Evolutionary conservation across 2,329 filamentous ascomycete species (phyloP).

Genomic region (Dactylellina sp.): DNA sequence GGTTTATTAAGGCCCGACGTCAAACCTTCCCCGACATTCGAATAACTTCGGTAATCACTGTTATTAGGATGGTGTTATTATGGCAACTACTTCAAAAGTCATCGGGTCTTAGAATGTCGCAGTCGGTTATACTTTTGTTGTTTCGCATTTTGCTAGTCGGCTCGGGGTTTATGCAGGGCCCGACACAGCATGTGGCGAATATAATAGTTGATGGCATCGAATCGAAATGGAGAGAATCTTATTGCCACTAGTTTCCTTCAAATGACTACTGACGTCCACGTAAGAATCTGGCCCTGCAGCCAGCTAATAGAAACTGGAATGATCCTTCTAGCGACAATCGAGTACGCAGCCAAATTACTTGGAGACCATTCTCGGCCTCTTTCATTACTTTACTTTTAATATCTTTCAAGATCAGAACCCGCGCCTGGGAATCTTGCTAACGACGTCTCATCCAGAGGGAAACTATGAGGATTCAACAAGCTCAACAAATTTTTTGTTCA

Average conservation of each 20-base stretch:
- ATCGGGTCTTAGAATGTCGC: neutral
- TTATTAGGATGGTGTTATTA: neutral
- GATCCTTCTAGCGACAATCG: too few relatives aligned
- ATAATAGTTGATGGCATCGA: neutral
- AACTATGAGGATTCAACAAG: too few relatives aligned
- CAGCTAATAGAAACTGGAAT: too few relatives aligned
- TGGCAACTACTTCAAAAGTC: neutral
- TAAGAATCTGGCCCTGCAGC: neutral
- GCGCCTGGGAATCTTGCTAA: too few relatives aligned
- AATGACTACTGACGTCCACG: neutral
- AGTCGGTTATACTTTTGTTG: conserved; percentile 14
- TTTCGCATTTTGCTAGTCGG: conserved; percentile 28
- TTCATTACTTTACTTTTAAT: too few relatives aligned
- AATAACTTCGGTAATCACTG: conserved; percentile 33
- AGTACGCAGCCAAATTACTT: too few relatives aligned
- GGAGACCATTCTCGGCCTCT: too few relatives aligned
- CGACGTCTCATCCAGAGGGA: too few relatives aligned
- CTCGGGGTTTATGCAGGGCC: conserved; percentile 37
- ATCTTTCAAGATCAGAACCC: too few relatives aligned
- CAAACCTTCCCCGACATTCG: conserved; percentile 48
- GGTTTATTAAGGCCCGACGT: conserved; percentile 33
- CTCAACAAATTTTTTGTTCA: too few relatives aligned
- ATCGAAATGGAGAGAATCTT: conserved; percentile 1
- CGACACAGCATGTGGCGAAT: conserved; percentile 34
- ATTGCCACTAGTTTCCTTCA: conserved; percentile 22